Conservation (phyloP, 139 green algal species). For the Chlamydomonas incerta region DNA sequence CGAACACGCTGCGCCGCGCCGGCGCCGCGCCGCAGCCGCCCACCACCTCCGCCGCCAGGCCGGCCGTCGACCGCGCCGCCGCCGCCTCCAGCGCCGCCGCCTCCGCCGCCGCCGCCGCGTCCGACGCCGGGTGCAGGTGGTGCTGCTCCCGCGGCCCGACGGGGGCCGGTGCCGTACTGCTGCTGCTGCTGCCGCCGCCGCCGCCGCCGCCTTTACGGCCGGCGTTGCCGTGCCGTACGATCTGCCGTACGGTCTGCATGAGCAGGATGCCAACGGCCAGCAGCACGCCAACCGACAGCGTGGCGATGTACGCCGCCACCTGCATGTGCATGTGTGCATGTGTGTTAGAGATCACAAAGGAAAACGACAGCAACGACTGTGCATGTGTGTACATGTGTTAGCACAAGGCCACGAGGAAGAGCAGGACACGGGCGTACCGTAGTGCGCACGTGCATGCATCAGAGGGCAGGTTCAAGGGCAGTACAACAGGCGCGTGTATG, state of each 20-base stretch:
- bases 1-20: neutral
- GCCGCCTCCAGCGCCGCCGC: neutral
- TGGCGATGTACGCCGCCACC: slow-evolving; percentile 29
- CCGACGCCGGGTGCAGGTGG: slow-evolving; percentile 13
- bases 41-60: neutral
- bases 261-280: slow-evolving; percentile 32
- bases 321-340: neutral
- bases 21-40: neutral
- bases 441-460: too few species aligned
- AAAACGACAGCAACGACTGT: too few species aligned
- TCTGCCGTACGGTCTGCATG: slow-evolving; percentile 1
- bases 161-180: too few species aligned
- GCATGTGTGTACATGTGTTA: neutral
- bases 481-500: too few species aligned
- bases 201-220: neutral
- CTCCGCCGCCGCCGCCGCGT: neutral
- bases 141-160: neutral
- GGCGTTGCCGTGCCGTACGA: neutral
- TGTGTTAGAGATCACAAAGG: too few species aligned
- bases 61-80: neutral
- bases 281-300: slow-evolving; percentile 7
- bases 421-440: too few species aligned
- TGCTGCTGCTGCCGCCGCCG: too few species aligned
- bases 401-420: too few species aligned
- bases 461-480: too few species aligned